A percentile compares a stretch with the other conserved stretches of the same genome.
Evolutionary conservation across 345 rosid genomes (phyloP).

Genomic region (Hibiscus syriacus): DNA sequence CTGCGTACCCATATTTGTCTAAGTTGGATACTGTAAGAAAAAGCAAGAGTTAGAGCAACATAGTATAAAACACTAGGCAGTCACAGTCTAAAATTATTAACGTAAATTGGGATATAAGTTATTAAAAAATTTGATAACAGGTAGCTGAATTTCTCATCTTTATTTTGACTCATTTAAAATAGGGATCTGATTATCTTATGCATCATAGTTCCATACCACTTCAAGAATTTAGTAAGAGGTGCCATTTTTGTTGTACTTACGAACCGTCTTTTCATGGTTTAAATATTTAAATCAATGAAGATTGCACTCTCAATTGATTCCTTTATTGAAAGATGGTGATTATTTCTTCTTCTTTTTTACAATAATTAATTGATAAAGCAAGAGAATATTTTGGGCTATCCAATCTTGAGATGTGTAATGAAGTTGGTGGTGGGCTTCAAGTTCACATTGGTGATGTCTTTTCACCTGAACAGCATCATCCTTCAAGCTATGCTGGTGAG

Average conservation of each 20-base stretch:
- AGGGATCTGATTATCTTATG: not conserved
- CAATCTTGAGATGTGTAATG: conserved; percentile 51
- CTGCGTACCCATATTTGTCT: not conserved
- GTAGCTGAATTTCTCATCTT: not conserved
- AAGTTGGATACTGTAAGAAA: not conserved
- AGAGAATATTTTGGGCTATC: conserved; percentile 64
- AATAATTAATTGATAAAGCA: conserved; percentile 56
- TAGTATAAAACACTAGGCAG: not conserved
- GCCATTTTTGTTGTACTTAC: no score
- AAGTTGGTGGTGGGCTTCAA: conserved; percentile 44
- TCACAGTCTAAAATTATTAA: not conserved
- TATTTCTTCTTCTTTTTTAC: conserved; percentile 14
- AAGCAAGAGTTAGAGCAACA: not conserved
- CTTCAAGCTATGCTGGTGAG: no score
- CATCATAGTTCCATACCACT: no score
- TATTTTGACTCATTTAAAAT: not conserved
- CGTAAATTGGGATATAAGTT: not conserved
- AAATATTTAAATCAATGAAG: not conserved
- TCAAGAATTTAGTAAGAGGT: no score
- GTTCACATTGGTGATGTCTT: conserved; percentile 59
- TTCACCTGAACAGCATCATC: no score
- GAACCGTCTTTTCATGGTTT: not conserved
- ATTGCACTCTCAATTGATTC: not conserved
- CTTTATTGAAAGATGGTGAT: not conserved
- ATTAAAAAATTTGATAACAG: not conserved